Evolutionary conservation across 805 yeast genomes (phyloP).

Genomic region (Candida awuae): DNA sequence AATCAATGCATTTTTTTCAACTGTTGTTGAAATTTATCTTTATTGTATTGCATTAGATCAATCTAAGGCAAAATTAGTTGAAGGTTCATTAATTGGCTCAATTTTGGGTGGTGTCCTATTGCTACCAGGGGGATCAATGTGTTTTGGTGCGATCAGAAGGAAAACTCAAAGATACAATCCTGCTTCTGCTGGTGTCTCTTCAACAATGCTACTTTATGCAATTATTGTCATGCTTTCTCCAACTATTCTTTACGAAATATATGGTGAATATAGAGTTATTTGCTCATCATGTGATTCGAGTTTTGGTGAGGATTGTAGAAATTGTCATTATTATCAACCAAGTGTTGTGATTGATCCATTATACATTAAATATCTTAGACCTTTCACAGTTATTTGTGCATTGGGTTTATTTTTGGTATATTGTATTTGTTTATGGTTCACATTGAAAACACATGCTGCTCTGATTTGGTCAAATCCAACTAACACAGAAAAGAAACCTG

Average conservation of each 20-base stretch:
- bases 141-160: slow-evolving; percentile 89
- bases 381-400: slow-evolving; percentile 78
- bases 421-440: slow-evolving; percentile 82
- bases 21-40: slow-evolving; percentile 85
- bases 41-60: slow-evolving; percentile 88
- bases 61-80: slow-evolving; percentile 81
- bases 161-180: slow-evolving; percentile 96
- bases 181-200: slow-evolving; percentile 91
- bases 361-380: slow-evolving; percentile 63
- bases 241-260: slow-evolving; percentile 79
- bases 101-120: slow-evolving; percentile 86
- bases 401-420: slow-evolving; percentile 74
- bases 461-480: slow-evolving; percentile 82
- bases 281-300: slow-evolving; percentile 48
- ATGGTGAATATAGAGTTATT: slow-evolving; percentile 73
- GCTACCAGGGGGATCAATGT: slow-evolving; percentile 93
- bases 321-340: slow-evolving; percentile 74
- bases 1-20: slow-evolving; percentile 93
- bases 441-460: slow-evolving; percentile 93
- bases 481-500: slow-evolving; percentile 29
- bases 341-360: slow-evolving; percentile 61
- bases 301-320: slow-evolving; percentile 40
- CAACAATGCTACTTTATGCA: slow-evolving; percentile 90
- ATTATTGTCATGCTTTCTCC: slow-evolving; percentile 89
- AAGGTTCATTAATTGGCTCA: slow-evolving; percentile 93